Evolutionary conservation across 2,329 filamentous ascomycete species (phyloP), one percentile per base, ranked within the genome.

Genomic region (Diaporthe longicolla): DNA sequence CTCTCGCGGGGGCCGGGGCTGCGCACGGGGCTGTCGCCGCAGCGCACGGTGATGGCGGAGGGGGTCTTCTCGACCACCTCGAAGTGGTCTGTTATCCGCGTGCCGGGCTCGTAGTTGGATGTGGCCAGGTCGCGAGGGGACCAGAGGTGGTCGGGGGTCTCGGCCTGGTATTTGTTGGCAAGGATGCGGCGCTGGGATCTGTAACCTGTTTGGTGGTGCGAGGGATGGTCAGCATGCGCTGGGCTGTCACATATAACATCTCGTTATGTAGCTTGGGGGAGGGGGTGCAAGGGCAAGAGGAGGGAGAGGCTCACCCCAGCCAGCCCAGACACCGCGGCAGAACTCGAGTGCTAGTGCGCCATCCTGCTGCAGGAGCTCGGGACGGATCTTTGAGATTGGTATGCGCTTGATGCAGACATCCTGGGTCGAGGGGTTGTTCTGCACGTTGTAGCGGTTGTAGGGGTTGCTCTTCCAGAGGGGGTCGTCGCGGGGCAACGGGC

Each of bases 51-150:
- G 74, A 94, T 91, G 15, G 87, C 84, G 9, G 86, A 86, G 0
- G 88, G 84, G 0, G 89, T 91, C 82, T 92, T 92, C 70, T 91
- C 89, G 0, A 94, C 84, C 0, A 94, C 91, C 80, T 94, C 91
- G 79, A 94, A 94, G 81, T 94, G 92, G 79, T 94, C 91, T 4
- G 90, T 93, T 73, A 94, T 88, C 54, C 85, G 80, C 0, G 92
- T 93, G 45, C 92, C 92, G 52, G 87, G 85, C 26, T 91, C 87
- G 79, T 94, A 94, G 13, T 77, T 85, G 73, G 85, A 90, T n/a
- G 82, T 77, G 8, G 85, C 80, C 1, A 94, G 87, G 69, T 91
- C 86, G 15, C 86, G 82, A 4, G 81, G 83, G 3, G 87, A 86
- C 91, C 92, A 94, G 1, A 94, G 87, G 76, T 93, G 90, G 61